These are phyloP conservation scores for Prunus campanulata DNA, from an alignment of 306 rosid genomes.

Conservation along the genomic window DNA sequence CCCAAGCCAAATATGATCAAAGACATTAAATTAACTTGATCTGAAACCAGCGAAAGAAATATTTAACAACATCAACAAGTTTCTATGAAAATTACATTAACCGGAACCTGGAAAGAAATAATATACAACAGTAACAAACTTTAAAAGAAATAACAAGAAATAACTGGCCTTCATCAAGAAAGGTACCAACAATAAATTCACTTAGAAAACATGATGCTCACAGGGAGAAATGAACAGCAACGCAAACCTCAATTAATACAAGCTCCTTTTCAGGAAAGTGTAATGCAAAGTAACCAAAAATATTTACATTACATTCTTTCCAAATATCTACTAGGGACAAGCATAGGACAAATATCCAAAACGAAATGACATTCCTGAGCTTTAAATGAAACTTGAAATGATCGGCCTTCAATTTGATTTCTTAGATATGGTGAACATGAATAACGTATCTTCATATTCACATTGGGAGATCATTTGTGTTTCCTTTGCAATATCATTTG, in stretches of 20 bases:
- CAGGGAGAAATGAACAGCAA: not conserved
- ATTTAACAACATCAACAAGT: not conserved
- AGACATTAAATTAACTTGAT: not conserved
- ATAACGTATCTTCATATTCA: not conserved
- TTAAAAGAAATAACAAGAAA: not conserved
- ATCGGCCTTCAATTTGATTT: constrained; percentile 6
- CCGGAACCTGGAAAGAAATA: not conserved
- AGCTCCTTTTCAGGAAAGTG: not conserved
- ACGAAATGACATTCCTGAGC: not conserved
- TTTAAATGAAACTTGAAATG: constrained; percentile 12
- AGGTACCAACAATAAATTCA: not conserved
- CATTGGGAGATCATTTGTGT: not conserved
- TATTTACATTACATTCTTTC: not conserved
- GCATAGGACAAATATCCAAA: not conserved
- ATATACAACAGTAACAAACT: not conserved
- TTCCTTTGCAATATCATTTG: not conserved
- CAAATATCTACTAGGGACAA: not conserved
- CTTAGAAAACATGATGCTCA: not conserved
- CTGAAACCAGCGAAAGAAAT: not conserved
- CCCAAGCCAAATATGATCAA: not conserved
- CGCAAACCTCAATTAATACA: not conserved
- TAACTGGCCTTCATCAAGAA: not conserved
- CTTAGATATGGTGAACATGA: not conserved
- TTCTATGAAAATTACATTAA: not conserved
- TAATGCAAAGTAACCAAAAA: not conserved